Base-by-base conservation (phyloP, 2,329 filamentous ascomycete genomes). In the Pestalotiopsis sp. region DNA sequence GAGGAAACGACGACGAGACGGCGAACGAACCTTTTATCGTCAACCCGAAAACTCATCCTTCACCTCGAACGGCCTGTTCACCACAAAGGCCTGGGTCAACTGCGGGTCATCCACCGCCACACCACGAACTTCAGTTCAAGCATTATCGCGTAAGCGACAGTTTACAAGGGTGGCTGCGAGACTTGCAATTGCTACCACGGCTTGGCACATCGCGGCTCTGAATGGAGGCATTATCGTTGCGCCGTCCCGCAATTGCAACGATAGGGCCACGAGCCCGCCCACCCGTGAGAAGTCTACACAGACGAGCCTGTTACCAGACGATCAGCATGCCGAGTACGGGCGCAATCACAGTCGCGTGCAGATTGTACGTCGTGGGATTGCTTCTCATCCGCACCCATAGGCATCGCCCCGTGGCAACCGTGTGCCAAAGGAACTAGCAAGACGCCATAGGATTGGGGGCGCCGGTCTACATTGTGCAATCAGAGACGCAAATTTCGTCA, bases 191-290 rank as follows among this genome's bases (percentile, higher is more conserved):
- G 62, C 64, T 57, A n/a, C 41, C 41, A 58, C 52, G 25, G 23
- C 41, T 38, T 38, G 25, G 25, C 23, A 41, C 49, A 9, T 20
- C 23, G 36, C 4, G 14, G 39, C 52, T 66, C n/a, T 57, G 64
- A 57, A 56, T 66, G 64, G 64, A 66, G 49, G 64, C 41, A 66
- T 66, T 66, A 57, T 66, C 64, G 13, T 66, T 58, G 41, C 25
- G 31, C 64, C 64, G 41, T 14, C 64, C 41, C 64, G 25, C 57
- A 25, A 4, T 23, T 59, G 57, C 23, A 23, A 59, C 23, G 27
- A 59, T 59, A 27, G 27, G 14, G 17, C n/a, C 23, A 36, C 57
- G 27, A 36, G 2, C 27, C 23, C 17, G 17, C 23, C 57, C 57
- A 13, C 57, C 20, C 27, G 31, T 36, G 31, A 9, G 31, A 36